Evolutionary conservation across 225 moss, liverwort and hornwort species (phyloP).

Genomic region (Pleurozium schreberi): DNA sequence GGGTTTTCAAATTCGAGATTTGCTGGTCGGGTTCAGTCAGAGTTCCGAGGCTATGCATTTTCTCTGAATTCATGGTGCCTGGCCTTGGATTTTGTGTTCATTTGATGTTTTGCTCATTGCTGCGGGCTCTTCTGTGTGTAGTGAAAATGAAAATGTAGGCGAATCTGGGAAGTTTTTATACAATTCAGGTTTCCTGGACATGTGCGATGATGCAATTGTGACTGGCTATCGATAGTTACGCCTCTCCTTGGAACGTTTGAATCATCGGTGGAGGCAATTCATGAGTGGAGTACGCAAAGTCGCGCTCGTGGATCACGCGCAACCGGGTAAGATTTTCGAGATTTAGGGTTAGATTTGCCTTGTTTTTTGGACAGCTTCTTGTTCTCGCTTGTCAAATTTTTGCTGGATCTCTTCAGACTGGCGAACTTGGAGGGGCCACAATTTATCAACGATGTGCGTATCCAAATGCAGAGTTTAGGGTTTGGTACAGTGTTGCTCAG

Average conservation of each 20-base stretch:
- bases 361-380: background rate
- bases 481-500: background rate
- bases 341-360: background rate
- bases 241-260: background rate
- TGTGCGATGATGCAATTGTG: background rate
- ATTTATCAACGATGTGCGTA: background rate
- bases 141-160: background rate
- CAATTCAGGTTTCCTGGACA: background rate
- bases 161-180: background rate
- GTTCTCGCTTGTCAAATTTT: background rate
- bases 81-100: background rate
- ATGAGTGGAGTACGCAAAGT: background rate
- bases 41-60: background rate
- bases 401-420: background rate
- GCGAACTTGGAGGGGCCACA: background rate
- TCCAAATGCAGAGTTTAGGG: background rate
- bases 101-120: background rate
- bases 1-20: background rate
- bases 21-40: no score
- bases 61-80: no score
- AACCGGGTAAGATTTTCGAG: background rate
- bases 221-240: background rate
- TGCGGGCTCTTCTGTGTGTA: background rate
- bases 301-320: background rate
- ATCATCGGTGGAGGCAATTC: background rate